Evolutionary conservation across 345 rosid species (phyloP).

Genomic region (Hirschfeldia incana): DNA sequence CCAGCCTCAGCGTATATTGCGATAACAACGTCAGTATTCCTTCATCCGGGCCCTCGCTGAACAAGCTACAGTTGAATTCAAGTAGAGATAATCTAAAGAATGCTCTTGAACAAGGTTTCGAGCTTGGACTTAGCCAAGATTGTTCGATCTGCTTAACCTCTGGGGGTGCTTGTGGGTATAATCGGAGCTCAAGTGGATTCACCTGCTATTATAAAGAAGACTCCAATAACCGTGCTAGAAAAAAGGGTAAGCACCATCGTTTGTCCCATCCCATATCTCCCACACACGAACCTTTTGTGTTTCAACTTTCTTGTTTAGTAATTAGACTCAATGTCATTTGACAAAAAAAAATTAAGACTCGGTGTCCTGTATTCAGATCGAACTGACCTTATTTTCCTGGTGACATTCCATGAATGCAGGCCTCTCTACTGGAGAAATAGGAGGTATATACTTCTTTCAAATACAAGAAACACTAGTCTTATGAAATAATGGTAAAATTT

Average conservation of each 20-base stretch:
- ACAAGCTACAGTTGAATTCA: accelerated
- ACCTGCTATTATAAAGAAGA: too few relatives aligned
- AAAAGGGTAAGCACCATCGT: neutral
- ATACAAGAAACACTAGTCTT: neutral
- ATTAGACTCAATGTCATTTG: too few relatives aligned
- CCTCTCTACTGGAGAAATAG: neutral
- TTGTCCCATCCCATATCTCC: neutral
- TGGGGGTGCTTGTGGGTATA: slow-evolving; percentile 46
- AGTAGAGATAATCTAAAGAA: neutral
- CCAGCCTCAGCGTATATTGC: neutral
- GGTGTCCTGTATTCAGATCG: too few relatives aligned
- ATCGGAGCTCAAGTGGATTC: neutral
- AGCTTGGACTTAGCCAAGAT: neutral
- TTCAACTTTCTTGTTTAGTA: neutral
- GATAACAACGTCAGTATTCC: slow-evolving; percentile 9
- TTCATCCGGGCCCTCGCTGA: neutral
- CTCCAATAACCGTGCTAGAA: too few relatives aligned
- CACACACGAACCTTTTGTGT: neutral
- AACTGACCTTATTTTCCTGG: neutral
- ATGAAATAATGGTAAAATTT: neutral
- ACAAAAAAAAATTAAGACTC: too few relatives aligned
- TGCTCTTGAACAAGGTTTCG: slow-evolving; percentile 35
- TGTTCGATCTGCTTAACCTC: slow-evolving; percentile 19
- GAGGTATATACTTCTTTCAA: neutral
- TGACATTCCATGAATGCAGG: neutral